A percentile compares a stretch with the other conserved stretches of the same genome.
Evolutionary conservation across 23 red algal genomes (phyloP).

Genomic region (Gracilaria domingensis): DNA sequence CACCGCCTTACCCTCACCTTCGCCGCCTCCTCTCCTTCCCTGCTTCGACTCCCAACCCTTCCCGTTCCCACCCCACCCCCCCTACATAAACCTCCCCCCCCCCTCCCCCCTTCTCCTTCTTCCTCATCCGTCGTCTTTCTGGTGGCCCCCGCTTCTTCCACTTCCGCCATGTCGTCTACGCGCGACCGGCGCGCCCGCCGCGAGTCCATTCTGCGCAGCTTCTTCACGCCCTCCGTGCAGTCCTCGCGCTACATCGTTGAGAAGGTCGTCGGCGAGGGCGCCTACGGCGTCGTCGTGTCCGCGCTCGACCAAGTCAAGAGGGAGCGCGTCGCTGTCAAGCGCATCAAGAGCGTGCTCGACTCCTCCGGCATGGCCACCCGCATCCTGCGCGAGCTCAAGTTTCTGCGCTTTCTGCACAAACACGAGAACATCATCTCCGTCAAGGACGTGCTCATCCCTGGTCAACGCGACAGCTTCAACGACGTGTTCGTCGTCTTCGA

Average conservation of each 20-base stretch:
- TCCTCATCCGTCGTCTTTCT: not conserved
- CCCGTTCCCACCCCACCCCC: not conserved
- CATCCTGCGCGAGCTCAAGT: conserved; percentile 97
- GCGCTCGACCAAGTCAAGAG: conserved; percentile 84
- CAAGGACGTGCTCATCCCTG: conserved; percentile 84
- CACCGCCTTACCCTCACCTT: conserved; percentile 5
- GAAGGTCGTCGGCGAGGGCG: conserved; percentile 90
- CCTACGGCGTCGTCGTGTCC: conserved; percentile 92
- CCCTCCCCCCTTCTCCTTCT: not conserved
- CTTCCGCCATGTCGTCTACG: conserved; percentile 34
- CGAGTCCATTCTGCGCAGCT: conserved; percentile 56
- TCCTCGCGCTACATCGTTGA: conserved; percentile 65
- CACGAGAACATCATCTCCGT: conserved; percentile 98
- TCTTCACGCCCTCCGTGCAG: conserved; percentile 71
- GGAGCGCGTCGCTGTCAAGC: conserved; percentile 94
- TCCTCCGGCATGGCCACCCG: conserved; percentile 84
- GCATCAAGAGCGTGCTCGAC: conserved; percentile 87
- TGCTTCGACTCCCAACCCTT: not conserved
- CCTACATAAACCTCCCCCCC: too few species aligned
- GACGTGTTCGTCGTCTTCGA: conserved; percentile 97
- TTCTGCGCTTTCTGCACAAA: conserved; percentile 86
- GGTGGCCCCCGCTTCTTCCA: not conserved
- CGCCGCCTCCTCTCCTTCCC: not conserved
- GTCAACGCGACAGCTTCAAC: conserved; percentile 83
- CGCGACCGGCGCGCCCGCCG: conserved; percentile 68